These are phyloP conservation scores for Meredithiella fracta DNA, from an alignment of 2,329 filamentous ascomycete species.

Conservation along the genomic window DNA sequence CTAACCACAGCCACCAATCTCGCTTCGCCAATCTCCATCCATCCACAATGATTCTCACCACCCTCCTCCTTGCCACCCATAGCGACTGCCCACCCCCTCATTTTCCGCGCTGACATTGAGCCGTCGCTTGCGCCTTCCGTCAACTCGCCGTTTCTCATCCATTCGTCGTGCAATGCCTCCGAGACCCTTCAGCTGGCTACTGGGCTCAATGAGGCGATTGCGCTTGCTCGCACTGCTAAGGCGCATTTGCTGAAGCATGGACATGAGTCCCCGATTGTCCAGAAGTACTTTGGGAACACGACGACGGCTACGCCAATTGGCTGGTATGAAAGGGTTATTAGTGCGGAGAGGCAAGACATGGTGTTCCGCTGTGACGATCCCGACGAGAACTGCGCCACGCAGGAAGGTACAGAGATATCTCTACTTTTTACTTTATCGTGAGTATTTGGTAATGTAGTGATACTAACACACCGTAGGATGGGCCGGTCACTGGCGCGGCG, in stretches of 20 bases:
- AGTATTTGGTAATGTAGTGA: no score
- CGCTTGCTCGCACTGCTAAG: conserved; percentile 42
- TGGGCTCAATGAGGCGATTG: conserved; percentile 41
- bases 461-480: conserved; percentile 28
- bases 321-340: conserved; percentile 43
- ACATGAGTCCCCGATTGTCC: conserved; percentile 39
- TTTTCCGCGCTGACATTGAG: background rate
- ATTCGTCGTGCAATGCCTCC: conserved; percentile 49
- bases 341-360: conserved; percentile 38
- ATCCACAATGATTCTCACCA: conserved; percentile 1
- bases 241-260: conserved; percentile 44
- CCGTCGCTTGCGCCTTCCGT: background rate
- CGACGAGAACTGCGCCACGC: conserved; percentile 43
- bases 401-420: no score
- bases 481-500: conserved; percentile 52
- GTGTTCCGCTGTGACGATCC: conserved; percentile 54
- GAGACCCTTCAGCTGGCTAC: conserved; percentile 37
- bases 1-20: background rate
- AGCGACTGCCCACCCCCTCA: background rate
- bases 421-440: no score
- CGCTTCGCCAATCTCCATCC: background rate
- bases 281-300: conserved; percentile 49
- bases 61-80: background rate
- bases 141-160: conserved; percentile 25
- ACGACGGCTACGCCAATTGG: conserved; percentile 42